Evolutionary conservation across 2,329 filamentous ascomycete species (phyloP).

Genomic region (Knufia fluminis): DNA sequence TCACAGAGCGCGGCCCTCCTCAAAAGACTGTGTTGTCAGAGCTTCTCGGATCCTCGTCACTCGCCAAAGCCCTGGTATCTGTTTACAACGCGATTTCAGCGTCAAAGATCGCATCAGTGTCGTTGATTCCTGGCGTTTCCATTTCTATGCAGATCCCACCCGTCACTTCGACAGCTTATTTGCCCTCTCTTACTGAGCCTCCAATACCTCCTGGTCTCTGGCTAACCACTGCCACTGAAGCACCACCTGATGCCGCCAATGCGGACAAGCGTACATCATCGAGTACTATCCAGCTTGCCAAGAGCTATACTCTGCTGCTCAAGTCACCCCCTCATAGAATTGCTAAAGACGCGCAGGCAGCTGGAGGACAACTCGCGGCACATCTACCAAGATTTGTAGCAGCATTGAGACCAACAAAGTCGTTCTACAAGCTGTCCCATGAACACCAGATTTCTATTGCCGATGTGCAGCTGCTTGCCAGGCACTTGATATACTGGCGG

Average conservation of each 20-base stretch:
- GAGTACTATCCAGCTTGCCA: conserved; percentile 55
- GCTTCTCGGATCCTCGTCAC: conserved; percentile 54
- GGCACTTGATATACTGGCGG: conserved; percentile 93
- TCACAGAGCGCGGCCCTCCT: conserved; percentile 35
- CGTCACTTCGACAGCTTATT: conserved; percentile 58
- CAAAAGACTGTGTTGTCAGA: conserved; percentile 14
- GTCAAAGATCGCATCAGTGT: conserved; percentile 74
- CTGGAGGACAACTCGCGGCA: conserved; percentile 64
- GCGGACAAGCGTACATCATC: conserved; percentile 34
- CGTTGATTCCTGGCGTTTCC: conserved; percentile 41
- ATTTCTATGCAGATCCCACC: conserved; percentile 55
- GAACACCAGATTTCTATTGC: conserved; percentile 58
- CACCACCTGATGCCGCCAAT: conserved; percentile 51
- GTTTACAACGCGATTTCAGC: conserved; percentile 72
- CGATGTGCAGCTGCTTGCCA: conserved; percentile 78
- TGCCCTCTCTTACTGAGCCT: conserved; percentile 59
- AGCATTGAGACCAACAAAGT: conserved; percentile 51
- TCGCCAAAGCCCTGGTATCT: conserved; percentile 74
- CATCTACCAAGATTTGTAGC: conserved; percentile 66
- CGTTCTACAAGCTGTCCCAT: conserved; percentile 61
- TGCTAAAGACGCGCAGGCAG: conserved; percentile 57
- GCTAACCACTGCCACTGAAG: conserved; percentile 76
- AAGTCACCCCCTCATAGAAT: conserved; percentile 49
- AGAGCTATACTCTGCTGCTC: conserved; percentile 77
- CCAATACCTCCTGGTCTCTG: conserved; percentile 61